A percentile compares a stretch with the other conserved stretches of the same genome.
These are phyloP conservation scores for Populus trichocarpa DNA, from an alignment of 441 rosid species.

Conservation along the genomic window DNA sequence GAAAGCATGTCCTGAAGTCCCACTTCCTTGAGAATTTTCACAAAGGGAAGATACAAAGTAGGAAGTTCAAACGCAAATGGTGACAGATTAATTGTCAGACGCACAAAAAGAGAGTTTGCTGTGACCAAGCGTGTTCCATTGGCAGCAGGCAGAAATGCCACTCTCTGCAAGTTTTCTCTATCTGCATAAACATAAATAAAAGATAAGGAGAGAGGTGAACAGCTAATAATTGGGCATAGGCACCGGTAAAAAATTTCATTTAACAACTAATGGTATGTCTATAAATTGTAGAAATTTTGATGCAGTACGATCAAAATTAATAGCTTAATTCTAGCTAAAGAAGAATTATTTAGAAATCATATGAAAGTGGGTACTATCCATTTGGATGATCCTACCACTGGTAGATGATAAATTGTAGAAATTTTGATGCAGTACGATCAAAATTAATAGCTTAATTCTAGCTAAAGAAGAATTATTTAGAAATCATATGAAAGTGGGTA, in stretches of 20 bases:
- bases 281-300: background rate
- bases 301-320: background rate
- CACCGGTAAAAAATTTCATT: background rate
- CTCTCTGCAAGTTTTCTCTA: conserved; percentile 60
- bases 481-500: background rate
- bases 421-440: background rate
- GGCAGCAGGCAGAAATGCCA: conserved; percentile 95
- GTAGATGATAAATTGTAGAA: background rate
- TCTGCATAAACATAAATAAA: conserved; percentile 44
- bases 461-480: background rate
- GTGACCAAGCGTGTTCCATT: conserved; percentile 96
- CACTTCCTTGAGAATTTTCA: conserved; percentile 82
- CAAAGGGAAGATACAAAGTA: conserved; percentile 70
- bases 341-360: background rate
- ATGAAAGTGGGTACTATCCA: background rate
- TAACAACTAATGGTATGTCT: background rate
- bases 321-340: background rate
- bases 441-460: background rate
- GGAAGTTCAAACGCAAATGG: conserved; percentile 99
- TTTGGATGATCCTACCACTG: background rate
- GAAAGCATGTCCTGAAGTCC: conserved; percentile 88
- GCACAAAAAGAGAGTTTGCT: conserved; percentile 77
- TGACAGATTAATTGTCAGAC: conserved; percentile 75
- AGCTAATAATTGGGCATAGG: background rate
- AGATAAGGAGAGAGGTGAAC: background rate